Percentiles rank a stretch among this genome's conserved stretches.
Conservation (phyloP, 495 filamentous ascomycete species). For the Xylaria telfairii region DNA sequence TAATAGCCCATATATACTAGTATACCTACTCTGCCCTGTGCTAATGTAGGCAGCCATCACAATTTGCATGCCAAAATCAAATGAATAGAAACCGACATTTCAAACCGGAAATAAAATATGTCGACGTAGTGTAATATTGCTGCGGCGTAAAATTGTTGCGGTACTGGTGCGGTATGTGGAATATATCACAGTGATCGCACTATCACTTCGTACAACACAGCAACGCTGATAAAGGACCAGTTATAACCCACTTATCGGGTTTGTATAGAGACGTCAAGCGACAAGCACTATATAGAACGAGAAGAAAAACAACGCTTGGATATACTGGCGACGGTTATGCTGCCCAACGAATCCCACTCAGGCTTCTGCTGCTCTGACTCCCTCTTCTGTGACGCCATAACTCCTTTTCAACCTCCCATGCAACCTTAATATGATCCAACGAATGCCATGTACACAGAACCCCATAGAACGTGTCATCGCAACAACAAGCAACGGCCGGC, state of each 20-base stretch:
- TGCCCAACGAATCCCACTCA: background rate
- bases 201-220: background rate
- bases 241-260: background rate
- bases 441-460: background rate
- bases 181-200: background rate
- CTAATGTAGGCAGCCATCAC: too few relatives aligned
- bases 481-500: background rate
- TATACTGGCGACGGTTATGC: conserved; percentile 6
- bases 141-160: too few relatives aligned
- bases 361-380: background rate
- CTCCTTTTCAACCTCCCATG: conserved; percentile 9
- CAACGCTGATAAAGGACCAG: background rate
- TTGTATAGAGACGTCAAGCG: background rate
- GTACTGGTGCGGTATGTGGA: background rate
- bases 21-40: too few relatives aligned
- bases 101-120: too few relatives aligned
- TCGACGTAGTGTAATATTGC: too few relatives aligned
- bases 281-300: background rate
- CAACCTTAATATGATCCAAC: conserved; percentile 5
- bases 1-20: background rate
- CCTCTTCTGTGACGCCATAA: conserved; percentile 20
- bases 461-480: background rate
- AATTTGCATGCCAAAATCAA: too few relatives aligned
- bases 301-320: background rate
- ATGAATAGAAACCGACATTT: too few relatives aligned